A percentile compares a stretch with the other conserved stretches of the same genome.
Evolutionary conservation across 176 grass and related monocot species (phyloP).

Genomic region (Oryza glaberrima): DNA sequence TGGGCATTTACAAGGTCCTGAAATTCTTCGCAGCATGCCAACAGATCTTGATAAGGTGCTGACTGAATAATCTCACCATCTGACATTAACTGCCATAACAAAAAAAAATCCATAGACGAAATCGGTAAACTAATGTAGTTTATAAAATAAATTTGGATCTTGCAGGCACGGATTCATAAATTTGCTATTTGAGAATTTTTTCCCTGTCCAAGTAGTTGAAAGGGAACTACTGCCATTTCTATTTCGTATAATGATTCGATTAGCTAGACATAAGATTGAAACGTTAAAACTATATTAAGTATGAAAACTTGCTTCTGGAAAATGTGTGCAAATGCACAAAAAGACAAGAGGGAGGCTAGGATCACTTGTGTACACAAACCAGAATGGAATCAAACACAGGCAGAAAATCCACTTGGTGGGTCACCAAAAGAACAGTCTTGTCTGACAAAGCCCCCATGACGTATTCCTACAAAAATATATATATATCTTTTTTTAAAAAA

Average conservation of each 20-base stretch:
- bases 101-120: background rate
- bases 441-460: slow-evolving; percentile 78
- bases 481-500: background rate
- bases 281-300: background rate
- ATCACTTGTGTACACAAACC: slow-evolving; percentile 40
- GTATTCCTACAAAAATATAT: slow-evolving; percentile 63
- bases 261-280: background rate
- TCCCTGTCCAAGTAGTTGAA: background rate
- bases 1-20: slow-evolving; percentile 83
- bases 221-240: background rate
- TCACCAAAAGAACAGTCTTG: slow-evolving; percentile 86
- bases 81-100: slow-evolving; percentile 78
- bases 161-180: background rate
- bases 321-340: background rate
- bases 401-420: slow-evolving; percentile 97
- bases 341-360: background rate
- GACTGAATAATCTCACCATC: slow-evolving; percentile 66
- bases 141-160: slow-evolving; percentile 7
- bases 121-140: background rate
- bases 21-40: slow-evolving; percentile 73
- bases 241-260: background rate
- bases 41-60: slow-evolving; percentile 64
- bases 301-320: background rate
- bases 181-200: background rate
- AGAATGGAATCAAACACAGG: slow-evolving; percentile 76